These are phyloP conservation scores for Herpetospermum pedunculosum DNA, from an alignment of 306 rosid species.

Conservation along the genomic window DNA sequence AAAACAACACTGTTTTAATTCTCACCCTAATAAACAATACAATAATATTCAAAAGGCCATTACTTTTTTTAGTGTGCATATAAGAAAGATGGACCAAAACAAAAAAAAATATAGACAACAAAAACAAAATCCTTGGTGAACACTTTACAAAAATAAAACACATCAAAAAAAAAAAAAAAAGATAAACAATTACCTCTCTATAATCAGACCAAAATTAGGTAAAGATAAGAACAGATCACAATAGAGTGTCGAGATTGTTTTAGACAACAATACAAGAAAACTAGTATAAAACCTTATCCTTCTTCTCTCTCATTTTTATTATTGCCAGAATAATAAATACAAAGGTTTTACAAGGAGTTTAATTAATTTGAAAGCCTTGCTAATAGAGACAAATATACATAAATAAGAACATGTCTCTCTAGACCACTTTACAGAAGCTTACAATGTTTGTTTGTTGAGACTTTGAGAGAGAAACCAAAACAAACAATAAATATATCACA, in stretches of 20 bases:
- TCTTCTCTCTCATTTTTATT: background rate
- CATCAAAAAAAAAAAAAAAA: no score
- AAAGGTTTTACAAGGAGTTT: background rate
- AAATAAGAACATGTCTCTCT: background rate
- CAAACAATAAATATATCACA: background rate
- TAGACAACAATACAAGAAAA: background rate
- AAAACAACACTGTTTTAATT: no score
- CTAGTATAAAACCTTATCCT: background rate
- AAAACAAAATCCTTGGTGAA: no score
- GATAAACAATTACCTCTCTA: no score
- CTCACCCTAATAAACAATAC: no score
- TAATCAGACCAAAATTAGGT: no score
- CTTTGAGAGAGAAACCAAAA: background rate
- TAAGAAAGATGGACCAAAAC: no score
- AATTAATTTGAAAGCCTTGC: background rate
- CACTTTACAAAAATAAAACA: no score
- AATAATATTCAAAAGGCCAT: no score
- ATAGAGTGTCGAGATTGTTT: background rate
- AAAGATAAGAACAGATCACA: no score
- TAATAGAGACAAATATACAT: background rate
- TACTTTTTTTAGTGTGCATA: no score
- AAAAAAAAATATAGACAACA: no score
- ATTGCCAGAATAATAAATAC: background rate
- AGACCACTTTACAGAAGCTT: background rate
- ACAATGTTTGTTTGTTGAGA: constrained; percentile 7